Evolutionary conservation across 352 stramenopile genomes (phyloP).

Genomic region (Phytophthora boehmeriae): DNA sequence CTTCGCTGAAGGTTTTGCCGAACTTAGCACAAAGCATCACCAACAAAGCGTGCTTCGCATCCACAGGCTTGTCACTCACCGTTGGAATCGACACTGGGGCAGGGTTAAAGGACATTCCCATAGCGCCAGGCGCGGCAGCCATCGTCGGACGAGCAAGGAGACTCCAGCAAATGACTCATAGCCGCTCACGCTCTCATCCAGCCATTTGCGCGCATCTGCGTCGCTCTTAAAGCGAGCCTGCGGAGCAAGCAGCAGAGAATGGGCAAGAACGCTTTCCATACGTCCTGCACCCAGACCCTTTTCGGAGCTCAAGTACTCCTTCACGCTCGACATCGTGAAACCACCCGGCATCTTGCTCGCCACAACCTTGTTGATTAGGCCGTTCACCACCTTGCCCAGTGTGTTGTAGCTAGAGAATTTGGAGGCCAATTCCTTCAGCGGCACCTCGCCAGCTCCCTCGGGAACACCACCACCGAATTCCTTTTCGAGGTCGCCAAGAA

Average conservation of each 20-base stretch:
- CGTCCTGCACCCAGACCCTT: constrained; percentile 73
- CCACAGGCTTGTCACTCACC: constrained; percentile 64
- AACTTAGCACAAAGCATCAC: constrained; percentile 84
- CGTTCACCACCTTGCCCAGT: constrained; percentile 70
- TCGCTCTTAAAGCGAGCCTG: constrained; percentile 75
- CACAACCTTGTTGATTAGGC: constrained; percentile 78
- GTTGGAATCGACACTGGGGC: constrained; percentile 55
- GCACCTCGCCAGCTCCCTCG: constrained; percentile 75
- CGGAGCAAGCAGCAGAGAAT: constrained; percentile 67
- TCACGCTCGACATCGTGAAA: constrained; percentile 83
- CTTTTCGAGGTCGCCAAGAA: constrained; percentile 87
- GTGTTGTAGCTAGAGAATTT: constrained; percentile 76
- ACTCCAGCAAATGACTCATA: constrained; percentile 82
- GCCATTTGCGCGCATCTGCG: constrained; percentile 75
- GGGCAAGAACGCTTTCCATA: constrained; percentile 78
- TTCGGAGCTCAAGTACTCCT: constrained; percentile 60
- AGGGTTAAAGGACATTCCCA: constrained; percentile 45
- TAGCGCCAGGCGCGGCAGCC: constrained; percentile 27
- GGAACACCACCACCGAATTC: constrained; percentile 78
- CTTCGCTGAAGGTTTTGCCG: constrained; percentile 68
- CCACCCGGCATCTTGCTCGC: constrained; percentile 84
- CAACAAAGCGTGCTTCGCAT: constrained; percentile 77
- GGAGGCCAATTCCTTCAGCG: constrained; percentile 69
- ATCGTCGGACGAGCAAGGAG: constrained; percentile 47
- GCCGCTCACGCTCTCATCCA: constrained; percentile 70